Base-by-base conservation (phyloP, 202 grass and related monocot species). In the Zizania palustris region DNA sequence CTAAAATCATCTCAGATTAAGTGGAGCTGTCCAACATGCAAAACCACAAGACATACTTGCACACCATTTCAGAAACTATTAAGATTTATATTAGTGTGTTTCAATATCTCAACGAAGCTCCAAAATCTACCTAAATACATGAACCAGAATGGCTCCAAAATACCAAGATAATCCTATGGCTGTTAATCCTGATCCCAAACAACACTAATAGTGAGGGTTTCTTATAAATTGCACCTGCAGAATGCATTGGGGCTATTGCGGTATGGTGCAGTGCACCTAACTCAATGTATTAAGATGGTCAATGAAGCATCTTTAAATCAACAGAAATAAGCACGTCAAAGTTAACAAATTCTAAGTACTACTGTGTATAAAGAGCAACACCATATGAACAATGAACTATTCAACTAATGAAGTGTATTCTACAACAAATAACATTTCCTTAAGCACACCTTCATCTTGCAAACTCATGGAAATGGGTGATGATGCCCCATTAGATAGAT, bases 401-500 rank as follows among this genome's bases (percentile, higher is more conserved):
- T 2, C n/a, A n/a, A n/a, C n/a, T n/a, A n/a, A n/a, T n/a, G 62
- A 28, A 28, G 2, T 65, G 38, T 63, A 34, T 55, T 71, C 44
- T 60, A 76, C 39, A 55, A 71, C 55, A 67, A 19, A 78, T 58
- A 83, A 37, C 51, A 80, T 36, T 72, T 80, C 40, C 64, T 79
- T 58, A 68, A 81, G 54, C 4, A 56, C 21, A 69, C 89, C 85
- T 82, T 88, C 81, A 64, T 82, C 85, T 57, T 65, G 85, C 64
- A 82, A 74, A 63, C 64, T 60, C 59, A 48, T 79, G 69, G 72
- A 67, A 74, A 46, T 64, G 44, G 55, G 36, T 61, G 77, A 69
- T 82, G 90, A 69, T 65, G 66, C 15, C 20, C 77, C 81, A 77
- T 90, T 86, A 40, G 92, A 89, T 83, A 96, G 72, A 5, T 73